Conservation (phyloP, 2,329 filamentous ascomycete species). For the Mycocentrospora acerina region DNA sequence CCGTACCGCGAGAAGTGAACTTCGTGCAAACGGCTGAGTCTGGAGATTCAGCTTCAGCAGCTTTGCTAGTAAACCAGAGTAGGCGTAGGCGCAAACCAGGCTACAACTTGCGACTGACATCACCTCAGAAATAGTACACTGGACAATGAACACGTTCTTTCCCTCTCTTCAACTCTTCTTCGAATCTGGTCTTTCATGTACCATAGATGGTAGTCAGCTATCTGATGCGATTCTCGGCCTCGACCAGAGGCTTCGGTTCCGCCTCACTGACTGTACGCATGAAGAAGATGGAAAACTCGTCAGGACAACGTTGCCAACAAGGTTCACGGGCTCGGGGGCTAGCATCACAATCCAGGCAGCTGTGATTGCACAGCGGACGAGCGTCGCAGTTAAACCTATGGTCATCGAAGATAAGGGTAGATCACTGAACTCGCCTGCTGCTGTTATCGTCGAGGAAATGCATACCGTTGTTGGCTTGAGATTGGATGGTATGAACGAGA, state of each 20-base stretch:
- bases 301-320: slow-evolving; percentile 18
- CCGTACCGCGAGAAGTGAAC: slow-evolving; percentile 2
- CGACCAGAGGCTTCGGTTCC: slow-evolving; percentile 28
- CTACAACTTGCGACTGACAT: slow-evolving; percentile 1
- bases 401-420: not conserved
- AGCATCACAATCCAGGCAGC: slow-evolving; percentile 25
- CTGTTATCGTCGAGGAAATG: slow-evolving; percentile 12
- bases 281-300: slow-evolving; percentile 26
- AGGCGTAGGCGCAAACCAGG: not conserved
- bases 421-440: not conserved
- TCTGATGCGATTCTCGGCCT: slow-evolving; percentile 19
- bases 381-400: slow-evolving; percentile 16
- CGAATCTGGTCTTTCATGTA: slow-evolving; percentile 29
- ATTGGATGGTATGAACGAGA: slow-evolving; percentile 27
- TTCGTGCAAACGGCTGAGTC: slow-evolving; percentile 11
- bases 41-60: slow-evolving; percentile 8
- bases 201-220: slow-evolving; percentile 20
- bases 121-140: slow-evolving; percentile 23
- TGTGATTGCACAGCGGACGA: slow-evolving; percentile 20
- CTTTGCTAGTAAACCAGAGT: slow-evolving; percentile 23
- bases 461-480: slow-evolving; percentile 29
- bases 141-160: slow-evolving; percentile 33
- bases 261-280: slow-evolving; percentile 28
- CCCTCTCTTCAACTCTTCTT: slow-evolving; percentile 34
- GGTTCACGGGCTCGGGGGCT: slow-evolving; percentile 4